These are phyloP conservation scores for Pseudogymnoascus sp. DNA, from an alignment of 2,329 filamentous ascomycete genomes.

Conservation along the genomic window DNA sequence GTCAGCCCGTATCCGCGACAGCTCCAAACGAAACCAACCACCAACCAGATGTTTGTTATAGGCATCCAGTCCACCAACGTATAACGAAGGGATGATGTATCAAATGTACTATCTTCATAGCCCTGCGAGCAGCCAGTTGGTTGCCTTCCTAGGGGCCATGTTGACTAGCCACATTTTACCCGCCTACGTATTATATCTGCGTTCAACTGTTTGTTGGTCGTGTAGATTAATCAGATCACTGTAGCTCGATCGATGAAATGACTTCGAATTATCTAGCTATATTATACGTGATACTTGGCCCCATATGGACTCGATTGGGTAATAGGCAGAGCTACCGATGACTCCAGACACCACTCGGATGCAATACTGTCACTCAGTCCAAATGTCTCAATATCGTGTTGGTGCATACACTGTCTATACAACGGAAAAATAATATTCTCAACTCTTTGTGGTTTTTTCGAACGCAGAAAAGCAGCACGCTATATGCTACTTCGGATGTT, in stretches of 20 bases:
- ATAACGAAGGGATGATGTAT: neutral
- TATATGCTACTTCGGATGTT: neutral
- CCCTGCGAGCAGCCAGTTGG: neutral
- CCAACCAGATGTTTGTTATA: neutral
- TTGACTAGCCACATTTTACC: neutral
- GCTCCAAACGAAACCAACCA: neutral
- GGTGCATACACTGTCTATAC: neutral
- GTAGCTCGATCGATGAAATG: neutral
- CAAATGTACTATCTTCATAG: neutral
- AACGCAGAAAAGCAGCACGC: neutral
- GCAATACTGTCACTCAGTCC: neutral
- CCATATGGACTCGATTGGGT: neutral
- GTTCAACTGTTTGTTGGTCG: neutral
- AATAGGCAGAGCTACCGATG: neutral
- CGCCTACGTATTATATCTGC: neutral
- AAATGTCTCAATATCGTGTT: neutral
- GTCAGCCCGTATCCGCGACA: neutral
- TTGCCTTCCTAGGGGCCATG: neutral
- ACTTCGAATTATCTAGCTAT: neutral
- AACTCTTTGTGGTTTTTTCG: neutral
- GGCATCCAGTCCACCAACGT: neutral
- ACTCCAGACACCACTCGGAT: neutral
- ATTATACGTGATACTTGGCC: neutral
- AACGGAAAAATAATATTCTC: conserved; percentile 5
- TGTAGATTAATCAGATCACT: neutral